These are phyloP conservation scores for Royoungia palumana DNA, from an alignment of 768 basidiomycete genomes.

Conservation along the genomic window DNA sequence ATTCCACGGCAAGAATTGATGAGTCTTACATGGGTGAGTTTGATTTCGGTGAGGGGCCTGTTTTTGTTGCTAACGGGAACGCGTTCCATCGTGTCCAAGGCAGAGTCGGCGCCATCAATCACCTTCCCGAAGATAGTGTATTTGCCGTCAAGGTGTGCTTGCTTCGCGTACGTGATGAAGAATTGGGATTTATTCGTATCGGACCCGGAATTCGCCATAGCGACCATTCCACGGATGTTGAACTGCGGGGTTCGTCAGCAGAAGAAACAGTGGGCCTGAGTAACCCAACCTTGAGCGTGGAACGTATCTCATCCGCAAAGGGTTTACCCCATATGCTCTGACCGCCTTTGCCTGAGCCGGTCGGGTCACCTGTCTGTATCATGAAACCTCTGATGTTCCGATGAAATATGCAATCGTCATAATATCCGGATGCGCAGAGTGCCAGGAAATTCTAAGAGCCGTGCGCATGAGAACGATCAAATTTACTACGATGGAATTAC, in stretches of 20 bases:
- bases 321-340: constrained; percentile 95
- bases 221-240: constrained; percentile 89
- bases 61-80: constrained; percentile 90
- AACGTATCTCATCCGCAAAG: constrained; percentile 88
- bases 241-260: constrained; percentile 53
- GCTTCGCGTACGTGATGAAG: constrained; percentile 89
- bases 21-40: constrained; percentile 69
- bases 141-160: constrained; percentile 90
- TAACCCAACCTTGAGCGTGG: constrained; percentile 79
- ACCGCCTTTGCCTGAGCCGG: constrained; percentile 91
- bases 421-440: constrained; percentile 85
- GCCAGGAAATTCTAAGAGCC: constrained; percentile 87
- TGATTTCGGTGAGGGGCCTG: constrained; percentile 82
- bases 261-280: background rate
- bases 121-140: constrained; percentile 95
- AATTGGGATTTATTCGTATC: constrained; percentile 93
- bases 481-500: constrained; percentile 1
- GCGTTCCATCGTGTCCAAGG: constrained; percentile 91
- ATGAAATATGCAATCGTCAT: constrained; percentile 83
- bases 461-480: background rate
- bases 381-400: constrained; percentile 97
- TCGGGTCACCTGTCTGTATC: constrained; percentile 89
- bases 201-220: constrained; percentile 96
- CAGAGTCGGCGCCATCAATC: constrained; percentile 96
- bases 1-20: background rate